Conservation (phyloP, 306 rosid species). For the Prinsepia uniflora region DNA sequence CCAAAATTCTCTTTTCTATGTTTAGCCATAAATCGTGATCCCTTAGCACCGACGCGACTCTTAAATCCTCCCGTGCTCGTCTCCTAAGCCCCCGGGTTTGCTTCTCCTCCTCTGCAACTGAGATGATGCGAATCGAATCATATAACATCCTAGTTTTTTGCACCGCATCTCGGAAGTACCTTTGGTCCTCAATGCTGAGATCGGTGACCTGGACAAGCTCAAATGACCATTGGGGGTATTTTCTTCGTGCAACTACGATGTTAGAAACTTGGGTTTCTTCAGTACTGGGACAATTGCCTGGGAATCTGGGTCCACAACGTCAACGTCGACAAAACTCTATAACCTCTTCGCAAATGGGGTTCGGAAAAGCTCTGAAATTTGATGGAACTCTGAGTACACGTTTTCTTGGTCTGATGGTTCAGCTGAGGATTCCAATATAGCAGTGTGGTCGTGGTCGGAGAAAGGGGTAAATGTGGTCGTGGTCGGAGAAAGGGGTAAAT, state of each 20-base stretch:
- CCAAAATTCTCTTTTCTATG: slow-evolving; percentile 82
- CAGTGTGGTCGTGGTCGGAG: too few relatives aligned
- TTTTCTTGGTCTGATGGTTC: slow-evolving; percentile 29
- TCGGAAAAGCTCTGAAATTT: too few relatives aligned
- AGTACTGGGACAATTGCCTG: slow-evolving; percentile 60
- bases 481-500: slow-evolving; percentile 17
- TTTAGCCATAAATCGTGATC: slow-evolving; percentile 72
- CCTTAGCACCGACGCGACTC: slow-evolving; percentile 57
- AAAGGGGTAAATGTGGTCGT: too few relatives aligned
- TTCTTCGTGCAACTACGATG: slow-evolving; percentile 24
- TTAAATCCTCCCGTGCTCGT: slow-evolving; percentile 55
- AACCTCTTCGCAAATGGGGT: too few relatives aligned
- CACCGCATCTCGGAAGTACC: slow-evolving; percentile 54
- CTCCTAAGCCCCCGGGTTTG: slow-evolving; percentile 20
- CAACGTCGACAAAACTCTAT: too few relatives aligned
- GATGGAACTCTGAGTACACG: slow-evolving; percentile 50
- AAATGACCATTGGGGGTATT: slow-evolving; percentile 32
- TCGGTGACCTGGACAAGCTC: slow-evolving; percentile 77
- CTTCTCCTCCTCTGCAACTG: slow-evolving; percentile 47
- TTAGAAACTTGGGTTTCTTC: slow-evolving; percentile 29
- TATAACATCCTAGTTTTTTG: slow-evolving; percentile 67
- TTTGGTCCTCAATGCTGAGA: slow-evolving; percentile 47
- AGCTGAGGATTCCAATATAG: slow-evolving; percentile 30
- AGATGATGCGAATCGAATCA: slow-evolving; percentile 60
- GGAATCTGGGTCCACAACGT: too few relatives aligned